These are phyloP conservation scores for Aureobasidium sp. DNA, from an alignment of 2,329 filamentous ascomycete species.

Conservation along the genomic window DNA sequence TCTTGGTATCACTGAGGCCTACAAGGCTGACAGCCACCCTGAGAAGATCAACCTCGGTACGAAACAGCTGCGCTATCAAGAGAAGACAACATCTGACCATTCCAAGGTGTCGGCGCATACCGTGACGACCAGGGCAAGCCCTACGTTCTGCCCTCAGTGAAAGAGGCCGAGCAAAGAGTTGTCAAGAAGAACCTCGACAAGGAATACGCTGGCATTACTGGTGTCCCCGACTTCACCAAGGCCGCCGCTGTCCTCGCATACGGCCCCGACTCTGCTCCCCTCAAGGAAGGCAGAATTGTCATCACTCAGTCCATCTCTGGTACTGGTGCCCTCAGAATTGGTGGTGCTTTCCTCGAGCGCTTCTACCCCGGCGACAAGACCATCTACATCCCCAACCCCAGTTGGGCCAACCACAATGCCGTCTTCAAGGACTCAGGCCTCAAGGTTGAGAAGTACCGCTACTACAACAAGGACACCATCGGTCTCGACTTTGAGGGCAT, in stretches of 20 bases:
- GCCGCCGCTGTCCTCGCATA: constrained; percentile 88
- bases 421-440: constrained; percentile 92
- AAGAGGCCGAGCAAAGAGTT: constrained; percentile 79
- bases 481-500: constrained; percentile 95
- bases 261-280: constrained; percentile 67
- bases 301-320: constrained; percentile 98
- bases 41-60: constrained; percentile 97
- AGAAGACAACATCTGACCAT: constrained; percentile 5
- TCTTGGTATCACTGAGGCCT: constrained; percentile 91
- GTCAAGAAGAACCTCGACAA: constrained; percentile 76
- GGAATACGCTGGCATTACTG: constrained; percentile 97
- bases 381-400: constrained; percentile 93
- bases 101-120: constrained; percentile 88
- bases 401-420: constrained; percentile 97
- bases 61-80: constrained; percentile 21
- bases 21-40: constrained; percentile 89
- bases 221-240: constrained; percentile 88
- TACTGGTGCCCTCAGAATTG: constrained; percentile 91
- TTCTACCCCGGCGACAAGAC: constrained; percentile 89
- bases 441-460: constrained; percentile 88
- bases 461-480: constrained; percentile 99
- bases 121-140: constrained; percentile 97
- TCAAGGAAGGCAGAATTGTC: constrained; percentile 69
- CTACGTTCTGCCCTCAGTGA: constrained; percentile 91
- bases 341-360: constrained; percentile 83